phyloP scores from a whole-genome alignment of 106 monocot species.

The Acorus calamus region DNA sequence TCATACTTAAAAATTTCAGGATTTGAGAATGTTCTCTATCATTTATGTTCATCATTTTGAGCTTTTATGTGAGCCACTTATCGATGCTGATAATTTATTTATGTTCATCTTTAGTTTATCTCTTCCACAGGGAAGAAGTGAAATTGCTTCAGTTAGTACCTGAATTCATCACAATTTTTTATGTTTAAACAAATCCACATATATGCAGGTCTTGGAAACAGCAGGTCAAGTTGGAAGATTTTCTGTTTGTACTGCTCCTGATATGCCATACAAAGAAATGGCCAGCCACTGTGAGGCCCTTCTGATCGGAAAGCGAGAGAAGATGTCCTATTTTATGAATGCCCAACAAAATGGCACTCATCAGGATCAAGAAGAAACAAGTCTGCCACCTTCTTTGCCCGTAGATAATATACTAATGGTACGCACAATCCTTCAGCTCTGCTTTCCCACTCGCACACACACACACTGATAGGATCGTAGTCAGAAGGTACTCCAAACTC shows the following conservation, averaged over 20 bases:
- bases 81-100: neutral
- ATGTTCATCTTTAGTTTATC: neutral
- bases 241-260: constrained; percentile 49
- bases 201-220: constrained; percentile 51
- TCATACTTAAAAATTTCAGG: too few species aligned
- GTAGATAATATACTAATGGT: constrained; percentile 14
- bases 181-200: neutral
- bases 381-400: neutral
- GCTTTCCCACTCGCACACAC: too few species aligned
- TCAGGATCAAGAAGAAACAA: constrained; percentile 5
- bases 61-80: too few species aligned
- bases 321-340: constrained; percentile 51
- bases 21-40: too few species aligned
- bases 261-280: constrained; percentile 81
- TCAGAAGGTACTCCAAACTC: too few species aligned
- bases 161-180: too few species aligned
- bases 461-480: too few species aligned
- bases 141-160: too few species aligned
- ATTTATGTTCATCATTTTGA: too few species aligned
- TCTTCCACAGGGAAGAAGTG: too few species aligned
- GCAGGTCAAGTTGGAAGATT: constrained; percentile 50
- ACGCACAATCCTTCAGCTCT: too few species aligned
- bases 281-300: constrained; percentile 79
- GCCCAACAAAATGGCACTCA: constrained; percentile 17
- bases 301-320: constrained; percentile 65